Conservation (phyloP, 805 yeast genomes). For the Metschnikowia drakensbergensis region DNA sequence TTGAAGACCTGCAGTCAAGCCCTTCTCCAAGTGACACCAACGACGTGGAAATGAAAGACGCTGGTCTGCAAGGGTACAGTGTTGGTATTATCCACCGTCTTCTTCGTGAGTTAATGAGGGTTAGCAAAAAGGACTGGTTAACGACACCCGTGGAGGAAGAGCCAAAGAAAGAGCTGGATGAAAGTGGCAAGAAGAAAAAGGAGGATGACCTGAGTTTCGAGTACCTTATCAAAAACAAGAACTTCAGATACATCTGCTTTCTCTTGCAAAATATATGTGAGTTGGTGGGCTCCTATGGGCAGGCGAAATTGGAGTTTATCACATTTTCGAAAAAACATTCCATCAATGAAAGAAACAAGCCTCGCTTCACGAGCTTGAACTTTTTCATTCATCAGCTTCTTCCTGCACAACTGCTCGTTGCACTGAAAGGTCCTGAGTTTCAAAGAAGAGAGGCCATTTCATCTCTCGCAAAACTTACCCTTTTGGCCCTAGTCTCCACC, state of each 20-base stretch:
- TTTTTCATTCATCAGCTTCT: slow-evolving; percentile 72
- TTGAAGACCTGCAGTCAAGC: background rate
- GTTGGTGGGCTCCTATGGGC: slow-evolving; percentile 70
- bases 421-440: slow-evolving; percentile 35
- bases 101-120: slow-evolving; percentile 59
- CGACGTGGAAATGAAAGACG: slow-evolving; percentile 31
- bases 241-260: slow-evolving; percentile 65
- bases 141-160: slow-evolving; percentile 20
- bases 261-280: slow-evolving; percentile 67
- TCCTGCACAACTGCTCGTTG: slow-evolving; percentile 46
- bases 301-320: slow-evolving; percentile 76
- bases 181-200: slow-evolving; percentile 4
- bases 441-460: slow-evolving; percentile 56
- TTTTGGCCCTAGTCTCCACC: slow-evolving; percentile 61
- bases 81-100: slow-evolving; percentile 64
- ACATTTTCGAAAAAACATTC: slow-evolving; percentile 62
- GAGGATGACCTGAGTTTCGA: slow-evolving; percentile 13
- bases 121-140: slow-evolving; percentile 37
- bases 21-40: slow-evolving; percentile 4
- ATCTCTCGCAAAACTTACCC: slow-evolving; percentile 55
- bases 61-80: slow-evolving; percentile 13
- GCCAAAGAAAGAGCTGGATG: background rate
- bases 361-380: slow-evolving; percentile 73
- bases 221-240: slow-evolving; percentile 42
- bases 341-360: slow-evolving; percentile 46